These are phyloP conservation scores for Microbotryum scabiosae DNA, from an alignment of 1,284 basidiomycete species.

Conservation along the genomic window DNA sequence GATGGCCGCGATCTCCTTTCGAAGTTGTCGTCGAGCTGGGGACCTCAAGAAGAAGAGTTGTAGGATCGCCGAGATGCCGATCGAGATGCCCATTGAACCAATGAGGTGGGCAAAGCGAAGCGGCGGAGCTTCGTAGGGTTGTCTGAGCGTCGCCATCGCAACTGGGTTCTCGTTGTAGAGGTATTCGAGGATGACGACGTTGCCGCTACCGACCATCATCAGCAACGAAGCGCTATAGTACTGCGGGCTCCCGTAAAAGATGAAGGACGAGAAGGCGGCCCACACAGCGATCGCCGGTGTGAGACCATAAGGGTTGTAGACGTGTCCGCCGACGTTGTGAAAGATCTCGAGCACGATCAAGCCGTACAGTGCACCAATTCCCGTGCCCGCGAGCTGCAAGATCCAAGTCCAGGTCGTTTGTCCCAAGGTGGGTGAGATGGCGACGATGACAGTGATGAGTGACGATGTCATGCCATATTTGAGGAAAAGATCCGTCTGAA, in stretches of 20 bases:
- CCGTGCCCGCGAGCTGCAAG: conserved; percentile 17
- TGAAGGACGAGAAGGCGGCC: conserved; percentile 19
- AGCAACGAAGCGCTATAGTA: conserved; percentile 21
- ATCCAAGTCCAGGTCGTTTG: conserved; percentile 21
- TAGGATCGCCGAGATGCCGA: conserved; percentile 20
- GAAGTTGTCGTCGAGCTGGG: conserved; percentile 21
- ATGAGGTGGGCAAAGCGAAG: conserved; percentile 22
- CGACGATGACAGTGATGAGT: conserved; percentile 26
- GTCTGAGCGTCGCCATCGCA: background rate
- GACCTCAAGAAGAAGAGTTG: conserved; percentile 27
- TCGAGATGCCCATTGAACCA: conserved; percentile 17
- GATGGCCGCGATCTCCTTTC: conserved; percentile 18
- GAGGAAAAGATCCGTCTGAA: conserved; percentile 22
- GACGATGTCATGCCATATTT: conserved; percentile 14
- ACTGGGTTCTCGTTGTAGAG: conserved; percentile 17
- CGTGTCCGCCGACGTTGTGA: conserved; percentile 39
- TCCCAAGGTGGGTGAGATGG: conserved; percentile 20
- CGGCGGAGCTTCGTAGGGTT: conserved; percentile 12
- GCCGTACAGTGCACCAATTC: conserved; percentile 24
- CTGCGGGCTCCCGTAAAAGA: conserved; percentile 15
- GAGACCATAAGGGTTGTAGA: conserved; percentile 37
- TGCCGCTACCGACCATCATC: conserved; percentile 11
- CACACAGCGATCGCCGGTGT: conserved; percentile 10
- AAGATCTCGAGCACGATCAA: conserved; percentile 33
- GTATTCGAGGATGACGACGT: conserved; percentile 19